Evolutionary conservation across 306 rosid genomes (phyloP), one percentile per base, ranked within the genome.

Genomic region (Senna siamea): DNA sequence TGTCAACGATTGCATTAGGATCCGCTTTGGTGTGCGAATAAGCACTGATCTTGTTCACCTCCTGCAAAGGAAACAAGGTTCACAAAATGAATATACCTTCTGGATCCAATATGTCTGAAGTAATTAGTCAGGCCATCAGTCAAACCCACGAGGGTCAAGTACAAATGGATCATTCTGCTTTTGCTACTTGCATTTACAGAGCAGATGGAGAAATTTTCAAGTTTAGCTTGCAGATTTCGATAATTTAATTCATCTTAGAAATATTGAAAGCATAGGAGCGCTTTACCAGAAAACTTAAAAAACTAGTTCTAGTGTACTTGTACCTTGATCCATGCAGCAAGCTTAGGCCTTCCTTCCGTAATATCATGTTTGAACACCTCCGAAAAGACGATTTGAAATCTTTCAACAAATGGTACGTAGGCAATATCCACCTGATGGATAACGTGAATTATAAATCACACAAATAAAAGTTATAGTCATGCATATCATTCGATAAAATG

Each of bases 271-370:
- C 19, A 79, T 58, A 41, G 26, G 11, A 50, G 53, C 22, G 20
- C n/a, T 15, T 65, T 15, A 34, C 53, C 34, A 28, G 40, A 26
- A 26, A 26, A 26, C 30, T 26, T 26, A 26, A 26, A 26, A 3
- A 26, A 26, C 30, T 26, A 26, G 30, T 26, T 26, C 30, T 26
- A 14, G 23, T 23, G 57, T 87, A 90, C 98, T 95, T 23, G 57
- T 87, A 90, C 98, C 97, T 89, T 84, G 15, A 84, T 30, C 97
- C 95, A 93, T 59, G 84, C 51, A 12, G 81, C 83, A 56, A 93
- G 87, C 64, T 87, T 90, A 32, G 97, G 90, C 81, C 97, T 87
- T 78, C 98, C 92, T 50, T 80, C 86, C 1, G 92, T 77, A 62
- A 90, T 78, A 78, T 93, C 90, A 67, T 82, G 76, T 70, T 90